These are phyloP conservation scores for Penicillium robsamsonii DNA, from an alignment of 495 filamentous ascomycete species.

Conservation along the genomic window DNA sequence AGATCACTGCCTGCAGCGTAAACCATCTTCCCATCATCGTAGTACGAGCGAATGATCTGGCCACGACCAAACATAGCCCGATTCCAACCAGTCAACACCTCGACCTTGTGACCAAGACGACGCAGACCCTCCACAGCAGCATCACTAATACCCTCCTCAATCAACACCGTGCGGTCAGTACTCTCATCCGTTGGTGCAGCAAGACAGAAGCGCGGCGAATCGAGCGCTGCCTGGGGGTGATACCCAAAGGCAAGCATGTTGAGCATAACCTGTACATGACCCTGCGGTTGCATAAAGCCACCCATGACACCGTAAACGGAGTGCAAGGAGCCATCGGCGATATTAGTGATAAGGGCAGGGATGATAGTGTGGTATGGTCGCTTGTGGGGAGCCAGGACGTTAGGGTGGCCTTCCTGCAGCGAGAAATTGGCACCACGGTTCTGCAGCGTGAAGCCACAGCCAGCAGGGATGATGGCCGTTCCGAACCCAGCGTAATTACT, in stretches of 20 bases:
- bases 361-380: constrained; percentile 98
- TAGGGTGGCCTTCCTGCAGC: constrained; percentile 66
- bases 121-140: constrained; percentile 63
- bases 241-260: constrained; percentile 86
- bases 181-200: constrained; percentile 58
- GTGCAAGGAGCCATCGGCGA: constrained; percentile 67
- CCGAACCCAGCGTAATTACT: constrained; percentile 92
- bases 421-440: constrained; percentile 89
- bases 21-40: constrained; percentile 64
- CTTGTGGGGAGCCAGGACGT: constrained; percentile 76
- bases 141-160: constrained; percentile 82
- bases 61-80: constrained; percentile 83
- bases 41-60: constrained; percentile 80
- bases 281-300: constrained; percentile 98
- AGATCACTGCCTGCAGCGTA: constrained; percentile 86
- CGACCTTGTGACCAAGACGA: constrained; percentile 68
- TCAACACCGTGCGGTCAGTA: constrained; percentile 60
- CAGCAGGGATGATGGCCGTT: constrained; percentile 75
- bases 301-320: constrained; percentile 95
- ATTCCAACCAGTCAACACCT: constrained; percentile 63
- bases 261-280: constrained; percentile 90
- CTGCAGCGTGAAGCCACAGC: constrained; percentile 89
- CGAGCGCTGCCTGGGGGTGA: constrained; percentile 83
- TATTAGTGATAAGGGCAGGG: constrained; percentile 81
- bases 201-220: constrained; percentile 84